Percentiles rank a stretch among this genome's conserved stretches.
Evolutionary conservation across 306 rosid species (phyloP).

Genomic region (Cucumis hystrix): DNA sequence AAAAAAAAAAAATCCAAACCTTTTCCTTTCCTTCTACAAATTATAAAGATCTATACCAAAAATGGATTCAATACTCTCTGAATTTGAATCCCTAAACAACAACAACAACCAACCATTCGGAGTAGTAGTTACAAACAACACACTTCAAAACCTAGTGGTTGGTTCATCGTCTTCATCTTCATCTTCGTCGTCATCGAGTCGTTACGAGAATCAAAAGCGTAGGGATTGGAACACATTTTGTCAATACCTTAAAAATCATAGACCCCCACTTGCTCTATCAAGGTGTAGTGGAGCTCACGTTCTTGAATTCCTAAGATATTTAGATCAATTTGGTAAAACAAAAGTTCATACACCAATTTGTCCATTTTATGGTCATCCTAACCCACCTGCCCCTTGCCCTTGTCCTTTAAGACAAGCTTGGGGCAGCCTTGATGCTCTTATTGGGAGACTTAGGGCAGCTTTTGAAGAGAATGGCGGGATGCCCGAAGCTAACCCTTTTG

Average conservation of each 20-base stretch:
- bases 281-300: constrained; percentile 98
- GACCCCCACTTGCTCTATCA: constrained; percentile 87
- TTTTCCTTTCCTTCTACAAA: neutral
- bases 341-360: constrained; percentile 90
- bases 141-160: neutral
- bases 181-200: constrained; percentile 41
- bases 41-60: neutral
- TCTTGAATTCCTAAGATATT: constrained; percentile 86
- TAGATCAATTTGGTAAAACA: constrained; percentile 93
- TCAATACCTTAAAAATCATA: constrained; percentile 84
- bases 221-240: constrained; percentile 99
- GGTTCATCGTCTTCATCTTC: constrained; percentile 20
- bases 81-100: constrained; percentile 40
- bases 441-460: constrained; percentile 92
- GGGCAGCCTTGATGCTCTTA: constrained; percentile 97
- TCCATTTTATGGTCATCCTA: constrained; percentile 88
- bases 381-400: constrained; percentile 96
- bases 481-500: constrained; percentile 86
- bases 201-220: constrained; percentile 94
- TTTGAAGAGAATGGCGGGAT: constrained; percentile 97
- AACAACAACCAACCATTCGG: constrained; percentile 6
- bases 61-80: constrained; percentile 67
- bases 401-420: constrained; percentile 94
- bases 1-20: neutral
- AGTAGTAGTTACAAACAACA: neutral